Evolutionary conservation across 2,329 filamentous ascomycete genomes (phyloP).

Genomic region (Mycosphaerelloides madeirae): DNA sequence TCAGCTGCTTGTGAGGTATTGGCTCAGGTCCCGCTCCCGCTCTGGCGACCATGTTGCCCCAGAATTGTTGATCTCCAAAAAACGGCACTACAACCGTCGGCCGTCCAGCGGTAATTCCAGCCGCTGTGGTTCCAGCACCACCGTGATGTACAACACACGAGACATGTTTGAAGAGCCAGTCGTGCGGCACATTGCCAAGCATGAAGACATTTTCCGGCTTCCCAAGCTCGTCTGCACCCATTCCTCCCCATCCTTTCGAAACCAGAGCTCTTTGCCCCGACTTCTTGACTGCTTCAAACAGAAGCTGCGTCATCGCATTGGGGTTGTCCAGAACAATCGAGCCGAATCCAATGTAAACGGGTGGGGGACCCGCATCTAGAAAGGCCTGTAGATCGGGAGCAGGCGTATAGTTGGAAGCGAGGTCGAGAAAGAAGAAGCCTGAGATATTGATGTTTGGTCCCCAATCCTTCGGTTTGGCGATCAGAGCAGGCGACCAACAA

Average conservation of each 20-base stretch:
- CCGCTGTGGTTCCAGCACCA: slow-evolving; percentile 56
- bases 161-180: slow-evolving; percentile 56
- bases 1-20: slow-evolving; percentile 45
- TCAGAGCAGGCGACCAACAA: slow-evolving; percentile 79
- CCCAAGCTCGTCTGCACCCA: slow-evolving; percentile 39
- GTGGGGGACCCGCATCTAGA: slow-evolving; percentile 62
- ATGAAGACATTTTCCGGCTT: slow-evolving; percentile 44
- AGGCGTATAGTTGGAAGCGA: slow-evolving; percentile 62
- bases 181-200: slow-evolving; percentile 53
- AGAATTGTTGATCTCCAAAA: slow-evolving; percentile 55
- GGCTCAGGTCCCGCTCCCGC: slow-evolving; percentile 48
- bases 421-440: slow-evolving; percentile 71
- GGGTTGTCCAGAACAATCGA: slow-evolving; percentile 78
- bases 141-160: slow-evolving; percentile 56
- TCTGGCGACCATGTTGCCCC: slow-evolving; percentile 49
- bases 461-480: slow-evolving; percentile 78
- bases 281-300: slow-evolving; percentile 63
- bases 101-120: slow-evolving; percentile 47
- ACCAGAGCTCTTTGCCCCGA: slow-evolving; percentile 51
- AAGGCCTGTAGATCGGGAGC: slow-evolving; percentile 62
- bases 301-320: slow-evolving; percentile 62
- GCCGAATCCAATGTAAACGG: slow-evolving; percentile 78
- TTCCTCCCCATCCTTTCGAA: slow-evolving; percentile 52
- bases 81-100: slow-evolving; percentile 55
- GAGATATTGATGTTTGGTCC: slow-evolving; percentile 64